Percentiles rank a stretch among this genome's conserved stretches.
These are phyloP conservation scores for Chloris gayana DNA, from an alignment of 176 grass and related monocot genomes.

Conservation along the genomic window DNA sequence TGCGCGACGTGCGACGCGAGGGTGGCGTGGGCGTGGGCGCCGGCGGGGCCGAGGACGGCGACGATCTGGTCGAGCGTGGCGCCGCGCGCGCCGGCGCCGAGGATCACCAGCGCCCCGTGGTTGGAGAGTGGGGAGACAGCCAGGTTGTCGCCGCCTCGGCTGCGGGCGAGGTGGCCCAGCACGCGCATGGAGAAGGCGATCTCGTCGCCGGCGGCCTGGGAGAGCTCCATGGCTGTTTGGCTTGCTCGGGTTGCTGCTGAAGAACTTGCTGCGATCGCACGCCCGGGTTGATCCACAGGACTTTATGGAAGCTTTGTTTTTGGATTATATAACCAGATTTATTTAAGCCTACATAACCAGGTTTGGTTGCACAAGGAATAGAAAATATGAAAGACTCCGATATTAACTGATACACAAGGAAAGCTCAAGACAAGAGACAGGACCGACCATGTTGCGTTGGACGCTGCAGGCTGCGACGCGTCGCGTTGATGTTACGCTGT, in stretches of 20 bases:
- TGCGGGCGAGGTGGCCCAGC: slow-evolving; percentile 25
- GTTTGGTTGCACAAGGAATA: too few relatives aligned
- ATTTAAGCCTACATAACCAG: too few relatives aligned
- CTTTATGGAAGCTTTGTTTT: neutral
- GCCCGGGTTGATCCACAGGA: neutral
- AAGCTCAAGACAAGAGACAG: too few relatives aligned
- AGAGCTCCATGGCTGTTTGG: slow-evolving; percentile 22
- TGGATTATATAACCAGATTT: too few relatives aligned
- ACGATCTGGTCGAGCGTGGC: slow-evolving; percentile 49
- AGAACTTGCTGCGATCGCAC: neutral
- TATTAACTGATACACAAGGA: neutral
- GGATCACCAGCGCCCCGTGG: slow-evolving; percentile 48
- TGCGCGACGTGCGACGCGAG: slow-evolving; percentile 35
- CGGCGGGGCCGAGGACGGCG: slow-evolving; percentile 45
- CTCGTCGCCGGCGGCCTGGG: slow-evolving; percentile 29
- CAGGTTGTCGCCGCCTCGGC: slow-evolving; percentile 16
- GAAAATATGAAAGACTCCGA: neutral
- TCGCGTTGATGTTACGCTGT: slow-evolving; percentile 23
- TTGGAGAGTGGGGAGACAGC: slow-evolving; percentile 49
- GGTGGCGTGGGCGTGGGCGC: slow-evolving; percentile 19
- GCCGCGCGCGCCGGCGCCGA: slow-evolving; percentile 43
- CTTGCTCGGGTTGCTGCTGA: neutral
- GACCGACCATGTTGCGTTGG: neutral
- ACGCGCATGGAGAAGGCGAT: slow-evolving; percentile 39
- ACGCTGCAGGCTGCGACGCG: slow-evolving; percentile 11